Conservation (phyloP, 192 early-diverging fungal species). For the Backusella morwellensis region DNA sequence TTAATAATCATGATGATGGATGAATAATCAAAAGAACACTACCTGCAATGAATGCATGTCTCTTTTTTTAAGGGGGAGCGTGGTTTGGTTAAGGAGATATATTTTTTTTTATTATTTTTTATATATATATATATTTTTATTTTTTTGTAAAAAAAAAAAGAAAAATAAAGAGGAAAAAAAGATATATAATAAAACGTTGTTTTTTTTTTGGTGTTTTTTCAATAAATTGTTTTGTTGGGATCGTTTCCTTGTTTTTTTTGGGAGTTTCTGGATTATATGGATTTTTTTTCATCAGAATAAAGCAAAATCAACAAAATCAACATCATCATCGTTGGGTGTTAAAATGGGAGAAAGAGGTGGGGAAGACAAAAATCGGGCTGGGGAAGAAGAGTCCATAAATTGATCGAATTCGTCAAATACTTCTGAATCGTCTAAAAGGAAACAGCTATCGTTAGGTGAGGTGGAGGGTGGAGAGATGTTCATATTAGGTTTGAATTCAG, state of each 20-base stretch:
- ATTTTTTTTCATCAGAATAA: neutral
- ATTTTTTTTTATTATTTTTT: no score
- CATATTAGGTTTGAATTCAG: neutral
- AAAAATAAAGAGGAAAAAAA: no score
- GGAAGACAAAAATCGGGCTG: conserved; percentile 1
- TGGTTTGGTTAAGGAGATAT: no score
- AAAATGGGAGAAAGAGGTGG: neutral
- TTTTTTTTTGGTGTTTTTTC: no score
- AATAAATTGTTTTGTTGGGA: neutral
- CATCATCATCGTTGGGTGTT: neutral
- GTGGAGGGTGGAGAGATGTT: neutral
- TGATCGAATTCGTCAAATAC: conserved; percentile 1
- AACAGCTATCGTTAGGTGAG: neutral
- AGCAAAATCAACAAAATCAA: neutral
- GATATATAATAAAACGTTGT: no score
- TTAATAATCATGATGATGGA: no score
- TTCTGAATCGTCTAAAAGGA: neutral
- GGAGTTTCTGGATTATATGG: neutral
- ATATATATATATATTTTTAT: no score
- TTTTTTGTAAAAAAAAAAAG: no score
- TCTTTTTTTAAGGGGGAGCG: no score
- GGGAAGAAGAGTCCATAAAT: conserved; percentile 2
- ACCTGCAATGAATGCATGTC: no score
- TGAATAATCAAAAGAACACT: no score
- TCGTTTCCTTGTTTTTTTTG: neutral